Conservation (phyloP, 306 rosid species). For the barrel medic (Medicago truncatula) region DNA sequence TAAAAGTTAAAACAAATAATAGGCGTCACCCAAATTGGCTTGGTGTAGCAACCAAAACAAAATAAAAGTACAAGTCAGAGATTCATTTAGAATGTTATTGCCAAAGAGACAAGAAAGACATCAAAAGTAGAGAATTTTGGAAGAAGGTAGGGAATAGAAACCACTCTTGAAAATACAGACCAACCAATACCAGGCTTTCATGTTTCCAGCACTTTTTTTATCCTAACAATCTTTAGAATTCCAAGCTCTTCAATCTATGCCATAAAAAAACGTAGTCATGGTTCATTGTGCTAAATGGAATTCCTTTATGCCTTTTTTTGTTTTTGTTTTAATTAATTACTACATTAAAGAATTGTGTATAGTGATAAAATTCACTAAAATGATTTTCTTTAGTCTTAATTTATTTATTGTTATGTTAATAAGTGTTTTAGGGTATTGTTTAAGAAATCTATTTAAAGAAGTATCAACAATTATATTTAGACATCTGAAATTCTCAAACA, state of each 20-base stretch:
- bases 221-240: conserved; percentile 64
- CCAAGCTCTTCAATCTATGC: conserved; percentile 72
- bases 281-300: neutral
- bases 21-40: neutral
- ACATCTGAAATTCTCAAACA: too few species aligned
- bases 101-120: conserved; percentile 43
- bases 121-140: conserved; percentile 64
- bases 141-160: conserved; percentile 53
- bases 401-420: too few species aligned
- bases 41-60: conserved; percentile 35
- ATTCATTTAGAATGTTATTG: conserved; percentile 32
- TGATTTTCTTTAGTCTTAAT: too few species aligned
- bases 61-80: conserved; percentile 16
- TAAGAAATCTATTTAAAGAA: too few species aligned
- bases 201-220: conserved; percentile 56
- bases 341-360: too few species aligned
- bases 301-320: neutral
- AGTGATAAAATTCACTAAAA: too few species aligned
- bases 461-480: too few species aligned
- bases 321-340: neutral
- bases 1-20: too few species aligned
- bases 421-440: too few species aligned
- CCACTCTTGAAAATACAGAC: conserved; percentile 28
- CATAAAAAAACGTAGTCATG: conserved; percentile 34
- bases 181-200: conserved; percentile 52